Percentiles rank a stretch among this genome's conserved stretches.
Conservation (phyloP, 768 basidiomycete species). For the Lepiota brunneoincarnata region DNA sequence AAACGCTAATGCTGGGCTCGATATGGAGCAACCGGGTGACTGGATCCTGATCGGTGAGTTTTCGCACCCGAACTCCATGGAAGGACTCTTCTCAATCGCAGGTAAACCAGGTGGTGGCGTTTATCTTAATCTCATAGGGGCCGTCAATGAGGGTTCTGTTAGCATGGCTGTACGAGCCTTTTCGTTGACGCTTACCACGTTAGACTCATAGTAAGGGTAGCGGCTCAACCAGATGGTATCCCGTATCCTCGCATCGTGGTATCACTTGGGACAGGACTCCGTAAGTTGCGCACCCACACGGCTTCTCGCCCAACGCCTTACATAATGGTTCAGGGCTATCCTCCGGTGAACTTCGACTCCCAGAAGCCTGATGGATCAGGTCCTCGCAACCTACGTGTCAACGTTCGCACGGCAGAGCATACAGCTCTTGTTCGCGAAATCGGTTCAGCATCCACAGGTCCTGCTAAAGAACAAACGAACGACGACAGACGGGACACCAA, state of each 20-base stretch:
- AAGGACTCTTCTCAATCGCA: background rate
- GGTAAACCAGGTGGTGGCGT: conserved; percentile 34
- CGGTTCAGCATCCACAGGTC: conserved; percentile 62
- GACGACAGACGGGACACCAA: conserved; percentile 28
- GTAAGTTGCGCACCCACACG: conserved; percentile 19
- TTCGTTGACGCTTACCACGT: background rate
- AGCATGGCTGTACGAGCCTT: conserved; percentile 24
- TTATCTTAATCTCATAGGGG: conserved; percentile 28
- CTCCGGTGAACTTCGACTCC: conserved; percentile 43
- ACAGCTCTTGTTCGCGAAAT: conserved; percentile 59
- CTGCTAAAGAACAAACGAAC: conserved; percentile 63
- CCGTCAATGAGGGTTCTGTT: conserved; percentile 34
- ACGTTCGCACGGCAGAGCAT: conserved; percentile 41
- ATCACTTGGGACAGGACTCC: conserved; percentile 47
- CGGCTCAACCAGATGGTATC: conserved; percentile 45
- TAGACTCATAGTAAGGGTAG: conserved; percentile 16
- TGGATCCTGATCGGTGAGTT: conserved; percentile 39
- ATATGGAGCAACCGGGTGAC: conserved; percentile 53
- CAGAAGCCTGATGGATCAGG: conserved; percentile 46
- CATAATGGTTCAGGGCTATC: conserved; percentile 33
- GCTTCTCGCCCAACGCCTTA: background rate
- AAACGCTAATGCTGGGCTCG: conserved; percentile 46
- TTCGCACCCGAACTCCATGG: background rate
- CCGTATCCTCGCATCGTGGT: conserved; percentile 43
- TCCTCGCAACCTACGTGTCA: conserved; percentile 37